Base-by-base conservation (phyloP, 1,139 yeast species). In the Magnusiomyces sp. region DNA sequence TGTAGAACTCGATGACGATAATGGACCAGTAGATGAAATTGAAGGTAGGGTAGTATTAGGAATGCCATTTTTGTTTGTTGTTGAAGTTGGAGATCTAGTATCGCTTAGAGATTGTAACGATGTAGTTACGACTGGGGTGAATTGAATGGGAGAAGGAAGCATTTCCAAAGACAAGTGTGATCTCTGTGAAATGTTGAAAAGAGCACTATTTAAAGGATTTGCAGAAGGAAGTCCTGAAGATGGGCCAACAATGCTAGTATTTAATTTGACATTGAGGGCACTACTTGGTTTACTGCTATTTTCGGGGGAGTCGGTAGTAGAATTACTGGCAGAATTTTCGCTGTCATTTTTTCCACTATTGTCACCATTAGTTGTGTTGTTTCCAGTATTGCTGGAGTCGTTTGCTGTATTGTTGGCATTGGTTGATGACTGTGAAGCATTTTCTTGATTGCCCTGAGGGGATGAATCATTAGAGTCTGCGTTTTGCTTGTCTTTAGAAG, bases 91-190 rank as follows among this genome's bases (percentile, higher is more conserved):
- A 9, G 42, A 40, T 9, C 56, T 51, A 6, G 47, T 36, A 42
- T 55, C 56, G 17, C 46, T 41, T 9, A 55, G 48, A 19, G 57
- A 51, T 37, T 56, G 57, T n/a, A 50, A 45, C 17, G 60, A 55
- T 5, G 59, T 54, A 6, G 53, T 54, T 7, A 58, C 62, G 5
- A 60, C 62, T 0, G 66, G 64, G 10, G 65, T 62, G 49, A 64
- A 64, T 52, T 64, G 68, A 39, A 64, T 51, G n/a, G 68, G 68
- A 7, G 66, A 61, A 5, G 67, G 68, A 23, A 64, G 55, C 51
- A 64, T 55, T 47, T 64, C 68, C 17, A 50, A 45, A 13, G 54
- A 46, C 10, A 53, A 49, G 32, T 56, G 56, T 5, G 11, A 37
- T 23, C 49, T 16, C 48, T 2, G 53, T 44, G 34, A 46, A 40